Base-by-base conservation (phyloP, 164 flowering plant genomes). In the Dillenia turbinata region DNA sequence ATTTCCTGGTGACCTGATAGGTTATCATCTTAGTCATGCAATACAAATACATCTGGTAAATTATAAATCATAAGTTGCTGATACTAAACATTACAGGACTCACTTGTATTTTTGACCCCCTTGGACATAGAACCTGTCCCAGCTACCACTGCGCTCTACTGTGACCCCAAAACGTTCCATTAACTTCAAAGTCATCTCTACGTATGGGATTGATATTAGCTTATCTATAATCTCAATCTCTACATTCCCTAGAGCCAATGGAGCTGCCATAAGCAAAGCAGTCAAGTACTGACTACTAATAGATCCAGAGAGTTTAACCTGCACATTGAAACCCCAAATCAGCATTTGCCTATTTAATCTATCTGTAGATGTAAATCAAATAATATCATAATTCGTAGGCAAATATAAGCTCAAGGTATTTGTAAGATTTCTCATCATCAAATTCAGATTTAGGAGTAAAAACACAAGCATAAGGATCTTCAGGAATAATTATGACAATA, bases 31-130 rank as follows among this genome's bases (percentile, higher is more conserved):
- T 53, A 56, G 33, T 6, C 51, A 5, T 51, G 61, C 49, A 57
- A 17, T 44, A 54, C 5, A 10, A 44, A n/a, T 12, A 44, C 15
- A 65, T 49, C 44, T 12, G 47, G 48, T 52, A 56, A 33, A 48
- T 49, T 9, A 22, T 2, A 57, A 33, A 48, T 49, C 10, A 22
- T 2, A 57, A 49, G 64, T 44, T 17, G 10, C 8, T 17, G 13
- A 40, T 64, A 47, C 5, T 45, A 49, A 11, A 52, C 19, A 44
- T 15, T 24, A 46, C 22, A 11, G 61, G 16, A 76, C 86, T 58
- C 80, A 94, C 99, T 82, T 89, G 86, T 95, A 95, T 62, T 85
- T 89, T 75, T 92, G 97, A 76, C 97, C 91, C 71, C 99, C 97
- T 67, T 65, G 71, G 58, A 95, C 60, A 43, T 78, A 81, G 74